A percentile compares a stretch with the other conserved stretches of the same genome.
These are phyloP conservation scores for Boletus rufocinnamomeus DNA, from an alignment of 768 basidiomycete species.

Conservation along the genomic window DNA sequence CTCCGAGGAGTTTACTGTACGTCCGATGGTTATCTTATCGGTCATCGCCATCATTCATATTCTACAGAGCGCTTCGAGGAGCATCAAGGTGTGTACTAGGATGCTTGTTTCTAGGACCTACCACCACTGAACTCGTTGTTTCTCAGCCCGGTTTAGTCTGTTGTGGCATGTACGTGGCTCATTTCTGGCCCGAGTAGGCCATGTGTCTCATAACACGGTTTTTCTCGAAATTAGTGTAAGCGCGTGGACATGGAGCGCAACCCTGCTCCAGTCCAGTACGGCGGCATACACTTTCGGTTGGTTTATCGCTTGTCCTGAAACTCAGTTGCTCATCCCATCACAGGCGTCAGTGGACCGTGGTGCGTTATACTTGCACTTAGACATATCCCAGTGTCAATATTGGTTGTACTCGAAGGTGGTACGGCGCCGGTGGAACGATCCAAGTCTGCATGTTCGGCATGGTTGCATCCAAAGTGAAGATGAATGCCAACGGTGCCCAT, in stretches of 20 bases:
- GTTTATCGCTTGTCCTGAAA: not conserved
- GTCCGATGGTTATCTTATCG: slow-evolving; percentile 5
- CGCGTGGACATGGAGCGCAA: slow-evolving; percentile 61
- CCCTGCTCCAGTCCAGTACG: slow-evolving; percentile 53
- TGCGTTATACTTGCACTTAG: slow-evolving; percentile 16
- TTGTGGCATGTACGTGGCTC: slow-evolving; percentile 45
- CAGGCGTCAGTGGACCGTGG: slow-evolving; percentile 52
- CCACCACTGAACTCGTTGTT: not conserved
- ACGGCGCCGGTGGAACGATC: slow-evolving; percentile 52
- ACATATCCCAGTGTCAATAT: not conserved
- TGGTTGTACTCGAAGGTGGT: slow-evolving; percentile 41
- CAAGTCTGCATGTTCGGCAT: slow-evolving; percentile 55
- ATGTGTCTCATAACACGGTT: not conserved
- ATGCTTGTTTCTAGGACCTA: not conserved
- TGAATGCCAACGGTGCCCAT: slow-evolving; percentile 58
- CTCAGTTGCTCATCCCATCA: not conserved
- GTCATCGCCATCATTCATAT: not conserved
- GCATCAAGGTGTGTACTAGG: slow-evolving; percentile 39
- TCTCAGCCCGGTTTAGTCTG: slow-evolving; percentile 51
- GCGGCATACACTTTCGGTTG: slow-evolving; percentile 50
- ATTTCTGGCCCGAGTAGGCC: not conserved
- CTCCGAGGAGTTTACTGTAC: slow-evolving; percentile 50
- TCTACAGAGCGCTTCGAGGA: slow-evolving; percentile 45
- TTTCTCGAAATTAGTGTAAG: slow-evolving; percentile 39
- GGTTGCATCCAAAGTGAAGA: slow-evolving; percentile 57